Evolutionary conservation across 2,329 filamentous ascomycete species (phyloP), one percentile per base, ranked within the genome.

Genomic region (Apiospora phragmitis): DNA sequence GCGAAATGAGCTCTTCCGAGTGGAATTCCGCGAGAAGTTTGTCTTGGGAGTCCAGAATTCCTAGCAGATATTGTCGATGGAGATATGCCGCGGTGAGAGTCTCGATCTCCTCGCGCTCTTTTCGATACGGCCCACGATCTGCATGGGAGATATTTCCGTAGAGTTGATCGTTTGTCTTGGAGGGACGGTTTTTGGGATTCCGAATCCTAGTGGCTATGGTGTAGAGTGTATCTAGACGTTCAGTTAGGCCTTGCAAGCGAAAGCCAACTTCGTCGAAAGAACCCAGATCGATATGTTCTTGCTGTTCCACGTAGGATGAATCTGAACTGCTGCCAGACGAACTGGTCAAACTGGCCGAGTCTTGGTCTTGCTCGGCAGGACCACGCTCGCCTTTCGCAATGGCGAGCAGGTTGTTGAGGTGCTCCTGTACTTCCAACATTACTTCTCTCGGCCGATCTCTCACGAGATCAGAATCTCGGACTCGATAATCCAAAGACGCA

Each of bases 401-500:
- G 26, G 24, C 47, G 4, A 42, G 41, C 3, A 74, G 29, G 6
- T 73, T 69, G 24, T 69, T 29, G n/a, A 70, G 29, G 29, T 73
- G 69, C 16, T 67, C 66, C 32, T 24, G 29, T 7, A 74, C 26
- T n/a, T 70, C 66, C 38, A 26, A n/a, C 0, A 74, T 29, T 6
- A 73, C n/a, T n/a, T 71, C 59, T 18, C 32, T 51, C 9, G 73
- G n/a, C 16, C 71, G 67, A 21, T 70, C 65, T 47, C 68, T 72
- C 2, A 74, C 66, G 38, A 73, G 14, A 7, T 38, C 51, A 12
- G 72, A 65, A 65, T 74, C 73, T 43, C 73, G 69, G 11, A 73
- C 70, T n/a, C 73, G 69, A 49, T 74, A 74, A 55, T 74, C 73
- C 6, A 74, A 67, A 7, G 73, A 74, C n/a, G 73, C 71, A 41